phyloP scores from a whole-genome alignment of 2,329 filamentous ascomycete genomes.

The Ascochyta pisi region DNA sequence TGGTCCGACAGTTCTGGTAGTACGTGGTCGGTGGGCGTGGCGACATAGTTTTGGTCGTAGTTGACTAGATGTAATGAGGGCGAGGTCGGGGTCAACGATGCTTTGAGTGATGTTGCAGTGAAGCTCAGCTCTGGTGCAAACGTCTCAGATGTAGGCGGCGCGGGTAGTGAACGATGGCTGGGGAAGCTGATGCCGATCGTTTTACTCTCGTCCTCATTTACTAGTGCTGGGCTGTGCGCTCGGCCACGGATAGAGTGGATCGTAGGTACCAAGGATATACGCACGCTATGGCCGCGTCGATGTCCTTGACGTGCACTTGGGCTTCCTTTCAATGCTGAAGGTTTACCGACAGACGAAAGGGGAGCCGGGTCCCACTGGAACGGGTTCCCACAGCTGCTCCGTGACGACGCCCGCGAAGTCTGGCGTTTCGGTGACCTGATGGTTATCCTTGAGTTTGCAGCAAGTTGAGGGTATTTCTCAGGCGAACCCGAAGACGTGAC shows the following conservation, averaged over 20 bases:
- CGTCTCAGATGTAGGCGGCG: constrained; percentile 36
- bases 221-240: constrained; percentile 41
- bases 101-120: constrained; percentile 42
- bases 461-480: constrained; percentile 36
- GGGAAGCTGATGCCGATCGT: constrained; percentile 20
- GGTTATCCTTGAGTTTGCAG: constrained; percentile 38
- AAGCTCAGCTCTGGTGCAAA: constrained; percentile 48
- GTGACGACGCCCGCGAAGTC: constrained; percentile 49
- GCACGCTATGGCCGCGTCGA: constrained; percentile 54
- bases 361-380: constrained; percentile 54
- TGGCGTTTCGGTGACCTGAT: constrained; percentile 46
- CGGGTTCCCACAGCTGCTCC: constrained; percentile 55
- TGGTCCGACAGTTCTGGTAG: constrained; percentile 17
- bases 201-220: neutral
- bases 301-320: constrained; percentile 54
- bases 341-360: constrained; percentile 43
- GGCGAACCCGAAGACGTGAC: constrained; percentile 53
- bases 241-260: constrained; percentile 49
- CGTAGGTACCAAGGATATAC: constrained; percentile 53
- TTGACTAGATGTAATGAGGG: constrained; percentile 48
- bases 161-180: constrained; percentile 28
- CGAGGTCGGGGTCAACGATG: constrained; percentile 51
- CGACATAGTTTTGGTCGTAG: constrained; percentile 36
- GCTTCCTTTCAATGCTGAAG: constrained; percentile 55
- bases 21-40: constrained; percentile 22